Percentiles rank a stretch among this genome's conserved stretches.
Conservation (phyloP, 139 green algal species). For the Chlorella sp. region DNA sequence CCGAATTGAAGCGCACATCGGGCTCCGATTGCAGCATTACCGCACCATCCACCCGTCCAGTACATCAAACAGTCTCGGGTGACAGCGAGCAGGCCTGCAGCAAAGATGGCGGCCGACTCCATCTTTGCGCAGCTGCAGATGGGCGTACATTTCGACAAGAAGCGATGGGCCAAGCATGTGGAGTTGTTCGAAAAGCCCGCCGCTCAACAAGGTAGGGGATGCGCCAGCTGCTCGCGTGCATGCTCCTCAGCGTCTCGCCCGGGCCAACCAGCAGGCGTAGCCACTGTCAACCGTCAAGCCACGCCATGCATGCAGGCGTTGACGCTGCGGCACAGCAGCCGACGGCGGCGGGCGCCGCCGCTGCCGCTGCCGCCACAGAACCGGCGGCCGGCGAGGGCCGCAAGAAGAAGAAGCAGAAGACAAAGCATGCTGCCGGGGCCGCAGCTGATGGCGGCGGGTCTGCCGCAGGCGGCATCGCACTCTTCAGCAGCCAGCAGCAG, state of each 20-base stretch:
- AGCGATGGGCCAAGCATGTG: constrained; percentile 42
- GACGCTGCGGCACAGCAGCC: not conserved
- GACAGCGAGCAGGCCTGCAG: not conserved
- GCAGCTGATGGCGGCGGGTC: not conserved
- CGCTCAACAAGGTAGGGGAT: not conserved
- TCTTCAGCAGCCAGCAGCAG: constrained; percentile 37
- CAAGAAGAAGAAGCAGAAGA: constrained; percentile 29
- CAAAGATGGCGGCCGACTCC: not conserved
- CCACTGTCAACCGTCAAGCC: not conserved
- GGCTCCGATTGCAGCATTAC: no score
- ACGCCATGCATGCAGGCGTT: constrained; percentile 13
- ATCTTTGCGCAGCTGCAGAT: constrained; percentile 40
- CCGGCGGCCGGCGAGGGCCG: not conserved
- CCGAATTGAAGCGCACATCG: no score
- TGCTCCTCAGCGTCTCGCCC: not conserved
- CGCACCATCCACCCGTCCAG: no score
- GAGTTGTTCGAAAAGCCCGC: constrained; percentile 22
- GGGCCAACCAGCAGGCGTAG: no score
- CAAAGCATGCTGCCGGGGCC: not conserved
- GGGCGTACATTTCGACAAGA: constrained; percentile 40
- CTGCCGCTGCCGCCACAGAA: not conserved
- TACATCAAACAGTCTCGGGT: no score
- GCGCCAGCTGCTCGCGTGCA: not conserved
- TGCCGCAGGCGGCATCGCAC: constrained; percentile 16
- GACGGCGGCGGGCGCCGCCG: not conserved